Base-by-base conservation (phyloP, 2,329 filamentous ascomycete genomes). In the Penicillium thymicola region DNA sequence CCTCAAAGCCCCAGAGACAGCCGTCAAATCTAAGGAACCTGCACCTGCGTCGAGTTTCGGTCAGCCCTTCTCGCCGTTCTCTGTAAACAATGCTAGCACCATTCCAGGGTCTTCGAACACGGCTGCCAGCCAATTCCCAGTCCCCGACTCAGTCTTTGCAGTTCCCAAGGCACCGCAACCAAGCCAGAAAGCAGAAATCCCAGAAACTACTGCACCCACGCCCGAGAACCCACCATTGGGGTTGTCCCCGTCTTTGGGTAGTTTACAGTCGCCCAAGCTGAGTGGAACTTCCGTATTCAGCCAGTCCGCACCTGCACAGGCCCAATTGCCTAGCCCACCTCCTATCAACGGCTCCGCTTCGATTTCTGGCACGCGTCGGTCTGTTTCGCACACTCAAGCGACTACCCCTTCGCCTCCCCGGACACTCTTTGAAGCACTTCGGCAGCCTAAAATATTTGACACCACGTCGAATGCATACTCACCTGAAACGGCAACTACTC, bases 391-490 rank as follows among this genome's bases (percentile, higher is more conserved):
- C 5, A 21, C 37, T 18, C 44, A 32, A 11, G 7, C 23, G 9
- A 18, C 30, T 5, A 30, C 52, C 25, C 4, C 16, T 3, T 37
- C 52, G 10, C 46, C 52, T 16, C 45, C 52, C 4, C 45, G n/a
- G 13, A 55, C 45, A 8, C 45, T 55, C 4, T 55, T 55, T 27
- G 52, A 55, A 42, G 52, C 52, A 36, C 52, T 55, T 13, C 37
- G 45, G 2, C 52, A 41, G 13, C 49, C 54, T 18, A 55, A 55
- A n/a, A 45, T 55, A 37, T 55, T 55, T 9, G 54, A 55, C 10
- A 18, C 54, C 28, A 55, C 43, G 14, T 55, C 54, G 13, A 40
- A 18, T 42, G 18, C 21, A 13, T 55, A 55, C 27, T 34, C 41
- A 2, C 36, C 48, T 32, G 37, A 52, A n/a, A 28, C 27, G 11